Percentiles rank a stretch among this genome's conserved stretches.
Conservation (phyloP, 2,329 filamentous ascomycete genomes). For the Malbranchea cinnamomea region DNA sequence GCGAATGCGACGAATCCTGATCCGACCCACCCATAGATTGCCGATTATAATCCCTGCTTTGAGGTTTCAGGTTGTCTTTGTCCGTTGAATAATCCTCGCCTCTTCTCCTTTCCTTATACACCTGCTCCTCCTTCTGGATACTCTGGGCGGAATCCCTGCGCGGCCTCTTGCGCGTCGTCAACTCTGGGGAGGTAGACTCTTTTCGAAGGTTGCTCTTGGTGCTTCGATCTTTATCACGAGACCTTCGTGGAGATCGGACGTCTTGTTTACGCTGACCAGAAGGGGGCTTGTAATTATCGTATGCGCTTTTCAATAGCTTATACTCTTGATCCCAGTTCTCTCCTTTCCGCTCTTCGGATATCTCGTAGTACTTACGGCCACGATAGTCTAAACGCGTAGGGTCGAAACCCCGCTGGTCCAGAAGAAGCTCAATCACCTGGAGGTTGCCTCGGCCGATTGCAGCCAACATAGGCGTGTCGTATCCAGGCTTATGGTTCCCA, state of each 20-base stretch:
- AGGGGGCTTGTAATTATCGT: conserved; percentile 27
- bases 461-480: conserved; percentile 82
- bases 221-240: conserved; percentile 26
- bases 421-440: conserved; percentile 65
- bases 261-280: conserved; percentile 22
- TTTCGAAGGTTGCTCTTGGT: conserved; percentile 19
- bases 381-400: conserved; percentile 59
- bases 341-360: conserved; percentile 67
- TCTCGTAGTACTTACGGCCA: conserved; percentile 72
- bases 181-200: conserved; percentile 26
- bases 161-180: conserved; percentile 17
- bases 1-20: conserved; percentile 17
- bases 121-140: conserved; percentile 10
- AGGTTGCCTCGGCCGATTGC: conserved; percentile 82
- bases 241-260: conserved; percentile 23
- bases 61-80: conserved; percentile 12
- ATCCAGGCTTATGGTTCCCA: conserved; percentile 44
- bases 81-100: conserved; percentile 17
- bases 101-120: conserved; percentile 12
- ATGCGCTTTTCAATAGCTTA: conserved; percentile 57
- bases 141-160: conserved; percentile 19
- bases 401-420: conserved; percentile 67
- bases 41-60: conserved; percentile 14
- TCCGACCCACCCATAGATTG: conserved; percentile 17
- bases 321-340: conserved; percentile 85